A percentile compares a stretch with the other conserved stretches of the same genome.
Evolutionary conservation across 2,329 filamentous ascomycete species (phyloP).

Genomic region (Pyricularia sp.): DNA sequence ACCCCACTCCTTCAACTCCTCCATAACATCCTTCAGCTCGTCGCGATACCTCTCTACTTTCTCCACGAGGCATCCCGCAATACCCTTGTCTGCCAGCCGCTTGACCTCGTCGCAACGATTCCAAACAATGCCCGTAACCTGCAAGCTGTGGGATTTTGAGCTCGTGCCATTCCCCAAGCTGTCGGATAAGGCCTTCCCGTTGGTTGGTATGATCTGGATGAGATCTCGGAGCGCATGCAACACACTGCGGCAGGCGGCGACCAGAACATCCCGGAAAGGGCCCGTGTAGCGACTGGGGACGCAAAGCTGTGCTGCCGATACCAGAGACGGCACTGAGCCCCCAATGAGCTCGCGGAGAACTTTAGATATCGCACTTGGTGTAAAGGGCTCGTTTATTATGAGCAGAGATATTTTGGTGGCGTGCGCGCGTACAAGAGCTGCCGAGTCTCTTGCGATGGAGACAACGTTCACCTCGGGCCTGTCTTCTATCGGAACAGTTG

Average conservation of each 20-base stretch:
- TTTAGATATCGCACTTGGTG: slow-evolving; percentile 61
- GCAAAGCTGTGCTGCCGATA: slow-evolving; percentile 61
- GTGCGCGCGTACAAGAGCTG: slow-evolving; percentile 69
- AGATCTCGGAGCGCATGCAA: slow-evolving; percentile 55
- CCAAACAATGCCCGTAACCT: slow-evolving; percentile 71
- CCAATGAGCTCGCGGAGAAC: slow-evolving; percentile 65
- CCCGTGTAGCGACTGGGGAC: slow-evolving; percentile 51
- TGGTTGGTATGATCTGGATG: slow-evolving; percentile 46
- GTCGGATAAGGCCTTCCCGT: slow-evolving; percentile 43
- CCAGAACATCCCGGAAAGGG: slow-evolving; percentile 54
- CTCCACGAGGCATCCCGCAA: slow-evolving; percentile 59
- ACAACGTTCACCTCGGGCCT: slow-evolving; percentile 42
- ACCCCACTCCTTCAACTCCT: slow-evolving; percentile 82
- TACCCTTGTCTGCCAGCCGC: slow-evolving; percentile 53
- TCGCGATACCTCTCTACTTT: slow-evolving; percentile 68
- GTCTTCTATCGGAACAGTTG: slow-evolving; percentile 7
- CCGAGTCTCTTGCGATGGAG: slow-evolving; percentile 60
- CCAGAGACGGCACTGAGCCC: slow-evolving; percentile 64
- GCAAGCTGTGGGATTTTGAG: slow-evolving; percentile 44
- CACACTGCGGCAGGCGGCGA: slow-evolving; percentile 46
- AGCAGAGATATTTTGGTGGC: slow-evolving; percentile 81
- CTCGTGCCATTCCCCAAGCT: slow-evolving; percentile 34
- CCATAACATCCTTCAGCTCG: slow-evolving; percentile 70
- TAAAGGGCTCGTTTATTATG: slow-evolving; percentile 79
- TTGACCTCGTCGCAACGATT: slow-evolving; percentile 68